A percentile compares a stretch with the other conserved stretches of the same genome.
Evolutionary conservation across 2,329 filamentous ascomycete species (phyloP).

Genomic region (Hypoxylon sp.): DNA sequence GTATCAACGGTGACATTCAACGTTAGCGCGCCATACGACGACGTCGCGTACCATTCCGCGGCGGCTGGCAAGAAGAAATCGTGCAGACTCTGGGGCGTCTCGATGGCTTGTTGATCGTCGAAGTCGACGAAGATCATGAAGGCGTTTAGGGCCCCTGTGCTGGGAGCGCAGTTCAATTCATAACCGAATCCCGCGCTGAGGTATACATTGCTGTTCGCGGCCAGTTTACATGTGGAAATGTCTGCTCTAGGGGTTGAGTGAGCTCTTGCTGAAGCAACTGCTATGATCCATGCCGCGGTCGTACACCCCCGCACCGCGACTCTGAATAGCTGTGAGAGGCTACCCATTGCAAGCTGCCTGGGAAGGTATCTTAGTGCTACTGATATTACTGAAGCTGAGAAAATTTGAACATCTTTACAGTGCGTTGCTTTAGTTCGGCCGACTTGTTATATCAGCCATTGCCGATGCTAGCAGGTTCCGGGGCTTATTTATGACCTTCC

Average conservation of each 20-base stretch:
- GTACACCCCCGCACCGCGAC: neutral
- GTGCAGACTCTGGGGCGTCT: conserved; percentile 47
- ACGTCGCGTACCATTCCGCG: conserved; percentile 49
- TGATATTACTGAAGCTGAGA: neutral
- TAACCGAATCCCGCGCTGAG: conserved; percentile 54
- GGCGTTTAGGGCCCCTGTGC: conserved; percentile 52
- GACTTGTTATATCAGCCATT: neutral
- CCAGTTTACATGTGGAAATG: conserved; percentile 48
- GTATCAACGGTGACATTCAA: conserved; percentile 47
- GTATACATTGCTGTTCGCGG: conserved; percentile 46
- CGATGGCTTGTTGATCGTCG: conserved; percentile 46
- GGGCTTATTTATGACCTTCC: conserved; percentile 31
- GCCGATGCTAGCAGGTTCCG: neutral
- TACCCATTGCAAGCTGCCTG: neutral
- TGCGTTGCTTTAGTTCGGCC: conserved; percentile 1
- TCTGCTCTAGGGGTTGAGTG: conserved; percentile 24
- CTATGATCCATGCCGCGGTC: neutral
- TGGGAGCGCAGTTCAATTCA: conserved; percentile 52
- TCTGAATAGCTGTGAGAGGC: neutral
- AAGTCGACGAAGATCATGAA: conserved; percentile 59
- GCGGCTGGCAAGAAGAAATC: conserved; percentile 49
- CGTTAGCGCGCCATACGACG: conserved; percentile 47
- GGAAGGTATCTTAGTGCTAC: no score
- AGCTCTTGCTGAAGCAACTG: conserved; percentile 6
- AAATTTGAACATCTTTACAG: neutral